phyloP scores from a whole-genome alignment of 257 asterid species.

The Euphrasia confusa region DNA sequence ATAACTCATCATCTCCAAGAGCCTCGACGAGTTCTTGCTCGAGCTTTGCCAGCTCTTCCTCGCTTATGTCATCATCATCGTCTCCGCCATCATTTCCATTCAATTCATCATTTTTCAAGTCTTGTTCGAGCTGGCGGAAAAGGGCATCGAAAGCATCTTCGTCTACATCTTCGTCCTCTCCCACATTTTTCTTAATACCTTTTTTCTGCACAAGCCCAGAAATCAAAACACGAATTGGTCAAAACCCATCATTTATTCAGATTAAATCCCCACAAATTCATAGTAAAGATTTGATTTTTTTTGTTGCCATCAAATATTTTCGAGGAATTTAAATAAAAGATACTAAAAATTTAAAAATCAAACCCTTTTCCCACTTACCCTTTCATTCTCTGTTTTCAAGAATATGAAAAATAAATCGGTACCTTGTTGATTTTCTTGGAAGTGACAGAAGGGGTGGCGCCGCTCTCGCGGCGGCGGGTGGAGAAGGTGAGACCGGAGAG shows the following conservation, averaged over 20 bases:
- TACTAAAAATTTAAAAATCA: neutral
- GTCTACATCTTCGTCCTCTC: slow-evolving; percentile 50
- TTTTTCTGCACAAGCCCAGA: slow-evolving; percentile 36
- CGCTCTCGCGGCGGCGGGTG: slow-evolving; percentile 52
- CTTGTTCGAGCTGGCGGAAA: slow-evolving; percentile 80
- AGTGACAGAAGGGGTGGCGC: slow-evolving; percentile 26
- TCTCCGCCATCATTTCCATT: slow-evolving; percentile 42
- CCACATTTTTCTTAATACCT: slow-evolving; percentile 24
- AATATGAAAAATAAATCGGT: neutral
- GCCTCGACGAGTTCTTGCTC: slow-evolving; percentile 86
- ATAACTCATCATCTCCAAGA: slow-evolving; percentile 68
- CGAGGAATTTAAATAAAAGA: slow-evolving; percentile 2
- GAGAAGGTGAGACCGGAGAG: slow-evolving; percentile 42
- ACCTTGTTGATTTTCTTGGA: slow-evolving; percentile 50
- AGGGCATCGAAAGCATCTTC: slow-evolving; percentile 96
- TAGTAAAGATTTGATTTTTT: neutral
- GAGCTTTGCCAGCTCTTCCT: slow-evolving; percentile 74
- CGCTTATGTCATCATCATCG: slow-evolving; percentile 62
- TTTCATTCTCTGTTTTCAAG: neutral
- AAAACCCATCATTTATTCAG: neutral
- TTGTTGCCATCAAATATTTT: neutral
- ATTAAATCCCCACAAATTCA: too few species aligned
- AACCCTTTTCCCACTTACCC: slow-evolving; percentile 5
- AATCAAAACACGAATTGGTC: neutral
- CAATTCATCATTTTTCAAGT: slow-evolving; percentile 66